Base-by-base conservation (phyloP, 306 rosid genomes). In the Lathyrus sativus region DNA sequence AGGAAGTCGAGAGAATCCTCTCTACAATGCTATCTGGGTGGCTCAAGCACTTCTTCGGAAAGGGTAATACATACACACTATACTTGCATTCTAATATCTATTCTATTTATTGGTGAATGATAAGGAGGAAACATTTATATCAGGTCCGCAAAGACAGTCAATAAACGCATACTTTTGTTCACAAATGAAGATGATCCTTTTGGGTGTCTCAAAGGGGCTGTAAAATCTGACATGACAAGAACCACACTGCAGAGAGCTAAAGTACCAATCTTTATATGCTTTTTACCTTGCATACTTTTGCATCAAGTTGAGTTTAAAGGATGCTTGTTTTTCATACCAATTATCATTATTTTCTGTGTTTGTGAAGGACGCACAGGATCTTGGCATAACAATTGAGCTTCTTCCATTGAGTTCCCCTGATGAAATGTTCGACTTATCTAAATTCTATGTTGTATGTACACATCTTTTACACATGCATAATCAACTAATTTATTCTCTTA, bases 101-200 rank as follows among this genome's bases (percentile, higher is more conserved):
- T 37, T 37, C 18, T 83, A 46, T 43, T 45, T 24, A 26, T 59
- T 12, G 11, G 24, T 72, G 14, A 55, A 67, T 26, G 31, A 63
- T 48, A 64, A 72, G 74, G 62, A 17, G 43, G 55, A 56, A 54
- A 68, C 15, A 43, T 19, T 61, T 59, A 41, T 88, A 65, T 72
- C 91, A 92, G 98, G 78, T 88, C 96, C 28, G 81, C 76, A 57
- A 90, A 85, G 85, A 80, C 87, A 3, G 86, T 82, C 29, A 87
- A 90, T 60, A 92, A 92, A 66, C 96, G 96, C 62, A 77, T 92
- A 13, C 96, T 92, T 70, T 45, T 92, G 72, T 90, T 90, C 70
- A 92, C 98, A 71, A 90, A 92, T 71, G 93, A 92, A 74, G 96
- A 92, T 65, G 93, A 92, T 85, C 98, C 98, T 67, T 92, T 92